These are phyloP conservation scores for Pichia sp. DNA, from an alignment of 1,139 yeast genomes.

Conservation along the genomic window DNA sequence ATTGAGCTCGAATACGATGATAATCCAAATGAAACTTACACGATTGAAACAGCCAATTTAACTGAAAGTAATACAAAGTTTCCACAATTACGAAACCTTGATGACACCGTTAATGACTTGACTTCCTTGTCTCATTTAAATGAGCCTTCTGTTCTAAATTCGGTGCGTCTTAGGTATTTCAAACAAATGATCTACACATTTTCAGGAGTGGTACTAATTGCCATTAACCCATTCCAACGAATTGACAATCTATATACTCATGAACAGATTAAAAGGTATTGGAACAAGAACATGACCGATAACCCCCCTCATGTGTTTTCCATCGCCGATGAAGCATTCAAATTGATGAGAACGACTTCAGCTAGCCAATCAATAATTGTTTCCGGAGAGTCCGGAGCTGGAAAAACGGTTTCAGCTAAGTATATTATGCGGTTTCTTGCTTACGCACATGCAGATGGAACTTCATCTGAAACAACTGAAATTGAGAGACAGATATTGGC, in stretches of 20 bases:
- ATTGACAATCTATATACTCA: conserved; percentile 84
- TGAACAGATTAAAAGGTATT: conserved; percentile 89
- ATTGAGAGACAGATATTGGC: conserved; percentile 94
- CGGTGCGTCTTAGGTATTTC: conserved; percentile 81
- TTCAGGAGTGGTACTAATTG: conserved; percentile 94
- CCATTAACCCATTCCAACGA: conserved; percentile 90
- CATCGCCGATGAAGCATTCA: conserved; percentile 94
- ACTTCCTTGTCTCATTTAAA: conserved; percentile 87
- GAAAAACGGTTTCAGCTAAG: conserved; percentile 95
- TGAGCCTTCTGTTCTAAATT: conserved; percentile 94
- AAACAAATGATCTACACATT: conserved; percentile 89
- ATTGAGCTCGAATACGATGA: conserved; percentile 59
- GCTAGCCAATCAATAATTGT: conserved; percentile 94
- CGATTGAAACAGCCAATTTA: conserved; percentile 40
- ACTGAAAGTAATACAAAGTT: conserved; percentile 43
- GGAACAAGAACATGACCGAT: conserved; percentile 86
- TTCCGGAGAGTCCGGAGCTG: conserved; percentile 98
- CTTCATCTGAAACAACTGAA: conserved; percentile 58
- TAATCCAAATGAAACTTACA: conserved; percentile 41
- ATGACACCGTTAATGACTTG: conserved; percentile 94
- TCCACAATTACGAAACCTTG: conserved; percentile 85
- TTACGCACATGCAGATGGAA: conserved; percentile 57
- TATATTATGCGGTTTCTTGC: conserved; percentile 98
- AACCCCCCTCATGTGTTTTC: conserved; percentile 96
- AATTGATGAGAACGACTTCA: conserved; percentile 79